Evolutionary conservation across 2,329 filamentous ascomycete genomes (phyloP), one percentile per base, ranked within the genome.

Genomic region (Tolypocladium amazonense): DNA sequence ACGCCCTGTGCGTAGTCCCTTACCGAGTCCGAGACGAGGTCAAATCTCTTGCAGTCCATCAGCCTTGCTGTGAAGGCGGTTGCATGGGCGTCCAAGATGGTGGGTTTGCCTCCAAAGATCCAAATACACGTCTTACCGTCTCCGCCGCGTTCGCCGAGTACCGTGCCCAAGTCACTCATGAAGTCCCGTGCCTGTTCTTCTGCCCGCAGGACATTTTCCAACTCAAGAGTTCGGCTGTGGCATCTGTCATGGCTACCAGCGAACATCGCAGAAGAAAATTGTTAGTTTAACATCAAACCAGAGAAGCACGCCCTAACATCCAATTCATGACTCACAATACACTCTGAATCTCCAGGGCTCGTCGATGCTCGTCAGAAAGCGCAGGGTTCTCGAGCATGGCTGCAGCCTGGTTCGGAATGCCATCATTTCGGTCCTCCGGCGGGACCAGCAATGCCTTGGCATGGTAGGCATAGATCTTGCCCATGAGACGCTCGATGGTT

Each of bases 301-400:
- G 33, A 30, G 23, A 5, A 25, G 47, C 15, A 2, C 2, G 6
- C 9, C 18, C 38, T 14, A 14, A 23, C 2, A 14, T 30, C 38
- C 25, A 7, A 18, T 20, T 43, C 39, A 35, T 27, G 54, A 69
- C 70, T 66, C 64, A 71, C 69, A 68, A 69, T 25, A 70, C 56
- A 27, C 66, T 71, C 54, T 69, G 70, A 35, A 70, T 67, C 62
- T 72, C 69, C 5, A 72, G 64, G 1, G 66, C 66, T 41, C 69
- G 65, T 2, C 69, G 69, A 53, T 71, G 65, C 12, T 57, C 56
- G 39, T 66, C 65, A 9, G 67, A 65, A 8, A 72, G 62, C 20
- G 64, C 63, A 6, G 62, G 62, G 20, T 62, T 64, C 60, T 71
- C 69, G 2, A 72, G 66, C 56, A 68, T 62, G 12, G 67, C 69